Base-by-base conservation (phyloP, 2,329 filamentous ascomycete genomes). In the Fusarium goolgardi region DNA sequence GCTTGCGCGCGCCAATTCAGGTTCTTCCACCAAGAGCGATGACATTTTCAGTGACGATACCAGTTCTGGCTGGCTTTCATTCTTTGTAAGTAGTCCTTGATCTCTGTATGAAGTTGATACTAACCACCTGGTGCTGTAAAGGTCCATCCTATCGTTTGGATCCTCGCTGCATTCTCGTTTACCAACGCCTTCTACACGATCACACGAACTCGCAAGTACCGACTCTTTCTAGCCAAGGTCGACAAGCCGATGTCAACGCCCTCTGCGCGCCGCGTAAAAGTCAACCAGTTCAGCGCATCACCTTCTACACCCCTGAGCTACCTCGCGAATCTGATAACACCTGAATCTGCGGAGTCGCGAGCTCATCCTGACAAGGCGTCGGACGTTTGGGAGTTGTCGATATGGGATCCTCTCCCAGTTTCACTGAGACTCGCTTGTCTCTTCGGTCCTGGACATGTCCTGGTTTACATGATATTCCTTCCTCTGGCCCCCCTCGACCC, bases 351-450 rank as follows among this genome's bases (percentile, higher is more conserved):
- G n/a, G 89, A 94, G 69, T 90, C 92, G 27, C 88, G 94, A 75
- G 91, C 93, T 29, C 92, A 97, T 78, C 93, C 95, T 0, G 91
- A 96, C 75, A 88, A 90, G 58, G 86, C 87, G 27, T 87, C 90
- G 13, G 94, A 99, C 78, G 96, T 99, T 12, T 99, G 96, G 96
- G 94, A 99, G 79, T 81, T 99, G 50, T 87, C 91, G 3, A 86
- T 98, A 9, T 99, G 96, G 96, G 94, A 98, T 76, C 96, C 96
- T 34, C 86, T 95, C 46, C 93, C 94, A 3, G 85, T 97, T 35
- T 93, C 89, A 45, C 81, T 98, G 54, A 88, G 90, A 37, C 82
- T 98, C 4, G 94, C 97, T 75, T 96, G 93, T 72, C 83, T 96
- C 40, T 98, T 99, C 81, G 97, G 94, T 73, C 96, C 96, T 0